These are phyloP conservation scores for Eucalyptus curtisii DNA, from an alignment of 345 rosid genomes.

Conservation along the genomic window DNA sequence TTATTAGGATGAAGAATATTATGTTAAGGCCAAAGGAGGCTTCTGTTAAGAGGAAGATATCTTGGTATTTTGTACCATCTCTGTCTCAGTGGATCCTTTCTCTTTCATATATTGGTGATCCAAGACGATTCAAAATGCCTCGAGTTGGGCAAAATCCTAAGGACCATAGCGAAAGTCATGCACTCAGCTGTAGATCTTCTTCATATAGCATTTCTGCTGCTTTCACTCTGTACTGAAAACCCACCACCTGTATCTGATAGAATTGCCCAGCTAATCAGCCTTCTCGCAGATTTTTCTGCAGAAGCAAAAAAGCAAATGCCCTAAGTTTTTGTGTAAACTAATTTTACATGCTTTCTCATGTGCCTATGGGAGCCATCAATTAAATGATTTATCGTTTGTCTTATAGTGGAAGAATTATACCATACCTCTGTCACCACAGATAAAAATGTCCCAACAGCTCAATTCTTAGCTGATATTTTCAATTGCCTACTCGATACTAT, in stretches of 20 bases:
- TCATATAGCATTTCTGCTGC: not conserved
- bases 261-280: not conserved
- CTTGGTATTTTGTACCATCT: not conserved
- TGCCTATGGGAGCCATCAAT: not conserved
- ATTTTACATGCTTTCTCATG: not conserved
- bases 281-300: not conserved
- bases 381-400: not conserved
- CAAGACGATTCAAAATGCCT: not conserved
- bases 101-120: not conserved
- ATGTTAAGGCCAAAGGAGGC: not conserved
- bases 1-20: not conserved
- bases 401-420: not conserved
- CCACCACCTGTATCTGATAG: not conserved
- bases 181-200: not conserved
- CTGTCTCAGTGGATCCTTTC: not conserved
- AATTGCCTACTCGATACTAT: not conserved
- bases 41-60: not conserved
- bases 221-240: not conserved
- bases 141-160: not conserved
- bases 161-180: not conserved
- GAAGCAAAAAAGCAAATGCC: not conserved
- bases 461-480: not conserved
- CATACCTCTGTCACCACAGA: not conserved
- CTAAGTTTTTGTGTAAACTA: not conserved
- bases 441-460: not conserved